Percentiles rank a stretch among this genome's conserved stretches.
Evolutionary conservation across 2,329 filamentous ascomycete species (phyloP).

Genomic region (Beauveria caledonica): DNA sequence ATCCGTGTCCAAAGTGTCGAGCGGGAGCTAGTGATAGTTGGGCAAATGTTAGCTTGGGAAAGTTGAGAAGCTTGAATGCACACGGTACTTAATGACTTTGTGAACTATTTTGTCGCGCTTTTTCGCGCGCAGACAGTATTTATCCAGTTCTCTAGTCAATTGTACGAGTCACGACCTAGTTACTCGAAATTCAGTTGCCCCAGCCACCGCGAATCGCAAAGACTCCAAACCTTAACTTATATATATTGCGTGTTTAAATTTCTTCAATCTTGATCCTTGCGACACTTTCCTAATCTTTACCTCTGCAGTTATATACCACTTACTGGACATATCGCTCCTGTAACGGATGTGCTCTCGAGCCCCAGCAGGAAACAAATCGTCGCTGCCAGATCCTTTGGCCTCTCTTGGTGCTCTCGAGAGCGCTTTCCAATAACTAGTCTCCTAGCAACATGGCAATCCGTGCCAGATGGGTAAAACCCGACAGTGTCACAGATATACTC

Average conservation of each 20-base stretch:
- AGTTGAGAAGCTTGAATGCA: too few relatives aligned
- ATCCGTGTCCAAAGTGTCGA: background rate
- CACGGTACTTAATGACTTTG: too few relatives aligned
- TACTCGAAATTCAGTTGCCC: background rate
- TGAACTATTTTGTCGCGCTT: too few relatives aligned
- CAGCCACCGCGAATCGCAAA: background rate
- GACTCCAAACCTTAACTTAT: background rate
- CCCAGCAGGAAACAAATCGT: constrained; percentile 29
- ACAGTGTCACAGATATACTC: too few relatives aligned
- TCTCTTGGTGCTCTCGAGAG: constrained; percentile 35
- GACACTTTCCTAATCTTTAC: background rate
- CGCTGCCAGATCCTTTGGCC: constrained; percentile 28
- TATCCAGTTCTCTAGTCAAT: too few relatives aligned
- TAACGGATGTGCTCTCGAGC: constrained; percentile 27
- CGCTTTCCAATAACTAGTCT: constrained; percentile 33
- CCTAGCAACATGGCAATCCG: too few relatives aligned
- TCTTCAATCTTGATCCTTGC: background rate
- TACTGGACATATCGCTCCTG: constrained; percentile 34
- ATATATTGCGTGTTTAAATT: background rate
- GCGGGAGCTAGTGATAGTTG: background rate
- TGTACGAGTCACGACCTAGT: background rate
- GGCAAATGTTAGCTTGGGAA: background rate
- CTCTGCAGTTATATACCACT: constrained; percentile 34
- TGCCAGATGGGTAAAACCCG: too few relatives aligned
- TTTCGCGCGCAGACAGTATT: too few relatives aligned